Evolutionary conservation across 2,329 filamentous ascomycete genomes (phyloP), one percentile per base, ranked within the genome.

Genomic region (Arthroderma uncinatum): DNA sequence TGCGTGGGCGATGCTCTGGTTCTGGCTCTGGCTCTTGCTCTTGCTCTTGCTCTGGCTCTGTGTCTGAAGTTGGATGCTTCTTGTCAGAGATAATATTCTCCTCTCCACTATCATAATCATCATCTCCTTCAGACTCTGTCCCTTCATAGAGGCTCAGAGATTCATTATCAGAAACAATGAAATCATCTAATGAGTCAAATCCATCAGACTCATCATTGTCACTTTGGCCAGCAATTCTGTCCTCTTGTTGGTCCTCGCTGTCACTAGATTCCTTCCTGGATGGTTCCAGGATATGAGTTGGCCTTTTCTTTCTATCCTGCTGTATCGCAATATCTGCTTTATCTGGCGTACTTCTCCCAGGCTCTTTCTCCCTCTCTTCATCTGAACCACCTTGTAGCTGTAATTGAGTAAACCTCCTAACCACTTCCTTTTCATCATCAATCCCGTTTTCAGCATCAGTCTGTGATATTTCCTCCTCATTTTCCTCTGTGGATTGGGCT

Each of bases 121-220:
- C 10, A 28, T 48, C 44, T 3, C 12, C 39, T 42, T 48, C 44
- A 48, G 12, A 48, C 30, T 64, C 66, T 7, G 67, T 66, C 54
- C 64, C 65, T 53, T 70, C 68, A 59, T 68, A 62, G 33, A 64
- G 71, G 57, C 70, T 73, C 23, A 66, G 56, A 53, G 72, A 66
- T 10, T 73, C 70, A 64, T 71, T 66, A 61, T 73, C 70, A 53
- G 69, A 70, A 58, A 73, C 68, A 61, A 74, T 69, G 55, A 73
- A 74, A 55, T 68, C 71, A 28, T 72, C 69, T 34, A 74, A 61
- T 42, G 71, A 74, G 58, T 71, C 64, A 52, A 68, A 68, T 25
- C 57, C 59, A 53, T 66, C 66, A 7, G 44, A 28, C 62, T 70
- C 66, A 54, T 67, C 64, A 16, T 62, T 60, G n/a, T 61, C 61